Conservation (phyloP, 2,329 filamentous ascomycete species). For the Rhynchosporium agropyri region DNA sequence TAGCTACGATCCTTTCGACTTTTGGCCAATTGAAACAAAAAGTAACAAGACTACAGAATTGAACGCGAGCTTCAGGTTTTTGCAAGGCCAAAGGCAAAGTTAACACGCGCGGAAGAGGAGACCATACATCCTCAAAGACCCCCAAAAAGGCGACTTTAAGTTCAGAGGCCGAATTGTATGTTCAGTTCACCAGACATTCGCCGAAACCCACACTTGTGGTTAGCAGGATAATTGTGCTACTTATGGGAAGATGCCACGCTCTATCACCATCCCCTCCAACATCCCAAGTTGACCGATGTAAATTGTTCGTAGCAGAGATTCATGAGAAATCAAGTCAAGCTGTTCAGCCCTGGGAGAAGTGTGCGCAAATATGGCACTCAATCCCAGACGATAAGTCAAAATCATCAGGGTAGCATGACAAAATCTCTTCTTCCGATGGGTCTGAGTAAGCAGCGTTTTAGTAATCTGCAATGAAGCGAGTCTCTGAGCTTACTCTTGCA, state of each 20-base stretch:
- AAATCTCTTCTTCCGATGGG: background rate
- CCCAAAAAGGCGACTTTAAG: constrained; percentile 5
- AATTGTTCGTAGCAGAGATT: background rate
- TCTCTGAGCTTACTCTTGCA: too few relatives aligned
- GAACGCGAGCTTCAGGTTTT: constrained; percentile 5
- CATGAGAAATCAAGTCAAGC: background rate
- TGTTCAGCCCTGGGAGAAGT: constrained; percentile 6
- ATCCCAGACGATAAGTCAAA: background rate
- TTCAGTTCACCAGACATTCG: background rate
- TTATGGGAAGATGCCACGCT: constrained; percentile 16
- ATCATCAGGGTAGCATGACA: background rate
- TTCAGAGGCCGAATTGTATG: background rate
- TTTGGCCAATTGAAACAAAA: constrained; percentile 12
- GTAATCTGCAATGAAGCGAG: too few relatives aligned
- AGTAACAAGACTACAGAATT: background rate
- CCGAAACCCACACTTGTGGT: constrained; percentile 11
- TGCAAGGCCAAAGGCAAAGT: constrained; percentile 10
- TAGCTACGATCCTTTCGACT: constrained; percentile 14
- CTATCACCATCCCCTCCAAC: background rate
- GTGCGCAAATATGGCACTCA: constrained; percentile 12
- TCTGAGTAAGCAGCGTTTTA: too few relatives aligned
- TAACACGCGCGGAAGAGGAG: background rate
- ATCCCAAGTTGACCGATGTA: background rate
- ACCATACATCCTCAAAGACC: constrained; percentile 1
- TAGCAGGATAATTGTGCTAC: constrained; percentile 10